phyloP scores from a whole-genome alignment of 2,329 filamentous ascomycete species.

The Calonectria naviculata region DNA sequence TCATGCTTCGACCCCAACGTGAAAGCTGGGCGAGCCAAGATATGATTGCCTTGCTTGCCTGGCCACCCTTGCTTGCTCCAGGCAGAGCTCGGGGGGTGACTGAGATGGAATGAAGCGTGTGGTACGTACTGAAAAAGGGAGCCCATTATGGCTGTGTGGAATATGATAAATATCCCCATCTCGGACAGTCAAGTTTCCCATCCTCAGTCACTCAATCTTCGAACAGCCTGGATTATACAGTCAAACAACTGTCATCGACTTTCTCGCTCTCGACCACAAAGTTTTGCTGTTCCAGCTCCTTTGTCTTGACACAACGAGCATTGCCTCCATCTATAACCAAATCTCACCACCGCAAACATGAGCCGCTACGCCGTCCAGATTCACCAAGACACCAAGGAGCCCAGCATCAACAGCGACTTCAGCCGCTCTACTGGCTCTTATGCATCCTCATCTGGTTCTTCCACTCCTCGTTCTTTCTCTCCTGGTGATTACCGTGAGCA shows the following conservation, averaged over 20 bases:
- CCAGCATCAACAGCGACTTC: conserved; percentile 42
- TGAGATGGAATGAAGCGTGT: not conserved
- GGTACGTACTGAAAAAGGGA: conserved; percentile 10
- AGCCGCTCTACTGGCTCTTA: conserved; percentile 43
- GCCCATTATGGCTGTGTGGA: not conserved
- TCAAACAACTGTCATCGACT: not conserved
- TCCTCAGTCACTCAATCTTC: conserved; percentile 1
- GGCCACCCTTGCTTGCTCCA: not conserved
- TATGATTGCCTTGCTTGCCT: conserved; percentile 9
- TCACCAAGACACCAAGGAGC: conserved; percentile 45
- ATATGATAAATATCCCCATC: conserved; percentile 11
- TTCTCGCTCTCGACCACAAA: not conserved
- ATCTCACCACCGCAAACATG: conserved; percentile 36
- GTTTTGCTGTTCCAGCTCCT: not conserved
- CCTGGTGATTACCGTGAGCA: conserved; percentile 45
- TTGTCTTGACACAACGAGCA: conserved; percentile 16
- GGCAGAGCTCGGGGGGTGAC: not conserved
- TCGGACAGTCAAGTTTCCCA: not conserved
- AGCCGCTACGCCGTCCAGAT: conserved; percentile 43
- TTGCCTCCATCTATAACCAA: conserved; percentile 14
- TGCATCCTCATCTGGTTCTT: conserved; percentile 36
- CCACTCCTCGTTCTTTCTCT: conserved; percentile 42
- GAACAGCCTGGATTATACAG: not conserved
- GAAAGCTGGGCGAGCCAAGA: not conserved
- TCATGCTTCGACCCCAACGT: not conserved